phyloP scores from a whole-genome alignment of 1,139 yeast genomes.

The Hyphopichia pseudoburtonii region DNA sequence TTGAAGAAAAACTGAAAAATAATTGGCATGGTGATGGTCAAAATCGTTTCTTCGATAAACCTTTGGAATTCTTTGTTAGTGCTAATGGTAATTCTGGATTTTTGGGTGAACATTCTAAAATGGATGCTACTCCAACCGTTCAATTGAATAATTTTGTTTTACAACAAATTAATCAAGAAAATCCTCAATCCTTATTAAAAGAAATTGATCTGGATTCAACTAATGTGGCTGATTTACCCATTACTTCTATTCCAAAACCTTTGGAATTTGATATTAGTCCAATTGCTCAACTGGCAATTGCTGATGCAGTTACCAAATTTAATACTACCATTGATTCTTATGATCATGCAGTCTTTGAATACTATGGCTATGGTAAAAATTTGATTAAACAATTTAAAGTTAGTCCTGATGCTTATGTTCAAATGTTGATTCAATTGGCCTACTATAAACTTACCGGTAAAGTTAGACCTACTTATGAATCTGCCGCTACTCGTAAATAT shows the following conservation, averaged over 20 bases:
- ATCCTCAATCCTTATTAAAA: conserved; percentile 31
- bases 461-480: conserved; percentile 89
- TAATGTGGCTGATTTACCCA: conserved; percentile 16
- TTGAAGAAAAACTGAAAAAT: conserved; percentile 82
- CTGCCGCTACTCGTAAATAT: conserved; percentile 90
- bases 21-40: conserved; percentile 95
- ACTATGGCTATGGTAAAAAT: conserved; percentile 69
- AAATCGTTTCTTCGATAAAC: conserved; percentile 92
- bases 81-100: conserved; percentile 90
- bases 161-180: conserved; percentile 51
- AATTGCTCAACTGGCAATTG: conserved; percentile 51
- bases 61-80: conserved; percentile 78
- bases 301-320: conserved; percentile 56
- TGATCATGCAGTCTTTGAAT: conserved; percentile 67
- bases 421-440: conserved; percentile 74
- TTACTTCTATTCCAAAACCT: conserved; percentile 21
- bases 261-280: conserved; percentile 52
- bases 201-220: conserved; percentile 26
- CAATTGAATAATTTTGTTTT: conserved; percentile 79
- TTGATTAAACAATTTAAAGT: conserved; percentile 66
- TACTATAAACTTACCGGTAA: conserved; percentile 79
- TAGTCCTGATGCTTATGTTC: conserved; percentile 78
- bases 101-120: conserved; percentile 93
- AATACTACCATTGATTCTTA: conserved; percentile 51
- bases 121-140: conserved; percentile 98